Evolutionary conservation across 345 rosid genomes (phyloP).

Genomic region (Hirschfeldia incana): DNA sequence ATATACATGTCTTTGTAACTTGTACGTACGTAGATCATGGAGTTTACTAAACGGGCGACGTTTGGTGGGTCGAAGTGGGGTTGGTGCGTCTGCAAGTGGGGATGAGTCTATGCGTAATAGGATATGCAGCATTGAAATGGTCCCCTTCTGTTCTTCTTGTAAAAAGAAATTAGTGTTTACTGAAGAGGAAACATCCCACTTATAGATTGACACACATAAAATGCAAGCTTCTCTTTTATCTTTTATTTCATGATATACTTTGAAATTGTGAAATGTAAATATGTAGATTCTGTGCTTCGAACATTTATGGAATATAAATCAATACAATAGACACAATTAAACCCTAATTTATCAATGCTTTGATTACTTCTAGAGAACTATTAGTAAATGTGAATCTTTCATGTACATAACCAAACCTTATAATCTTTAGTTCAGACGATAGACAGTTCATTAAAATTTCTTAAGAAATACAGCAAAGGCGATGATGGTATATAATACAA

Average conservation of each 20-base stretch:
- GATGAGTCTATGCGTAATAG: slow-evolving; percentile 22
- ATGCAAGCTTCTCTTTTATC: slow-evolving; percentile 21
- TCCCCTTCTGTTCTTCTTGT: slow-evolving; percentile 31
- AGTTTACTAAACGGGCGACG: slow-evolving; percentile 33
- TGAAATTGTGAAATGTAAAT: neutral
- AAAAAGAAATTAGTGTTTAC: slow-evolving; percentile 34
- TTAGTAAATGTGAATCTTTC: neutral
- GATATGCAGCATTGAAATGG: slow-evolving; percentile 41
- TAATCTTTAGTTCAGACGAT: neutral
- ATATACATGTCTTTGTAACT: slow-evolving; percentile 3
- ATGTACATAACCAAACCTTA: neutral
- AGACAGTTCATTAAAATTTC: neutral
- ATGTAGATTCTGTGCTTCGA: neutral
- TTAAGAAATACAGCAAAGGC: neutral
- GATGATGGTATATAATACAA: slow-evolving; percentile 8
- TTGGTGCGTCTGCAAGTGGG: slow-evolving; percentile 35
- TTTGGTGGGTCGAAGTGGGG: slow-evolving; percentile 28
- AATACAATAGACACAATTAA: neutral
- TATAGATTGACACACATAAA: slow-evolving; percentile 42
- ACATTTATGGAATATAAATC: neutral
- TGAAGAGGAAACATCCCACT: slow-evolving; percentile 41
- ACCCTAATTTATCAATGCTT: neutral
- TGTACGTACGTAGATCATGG: slow-evolving; percentile 23
- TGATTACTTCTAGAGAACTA: neutral
- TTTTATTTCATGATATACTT: slow-evolving; percentile 2